Base-by-base conservation (phyloP, 176 grass and related monocot genomes). In the Ensete ventricosum region DNA sequence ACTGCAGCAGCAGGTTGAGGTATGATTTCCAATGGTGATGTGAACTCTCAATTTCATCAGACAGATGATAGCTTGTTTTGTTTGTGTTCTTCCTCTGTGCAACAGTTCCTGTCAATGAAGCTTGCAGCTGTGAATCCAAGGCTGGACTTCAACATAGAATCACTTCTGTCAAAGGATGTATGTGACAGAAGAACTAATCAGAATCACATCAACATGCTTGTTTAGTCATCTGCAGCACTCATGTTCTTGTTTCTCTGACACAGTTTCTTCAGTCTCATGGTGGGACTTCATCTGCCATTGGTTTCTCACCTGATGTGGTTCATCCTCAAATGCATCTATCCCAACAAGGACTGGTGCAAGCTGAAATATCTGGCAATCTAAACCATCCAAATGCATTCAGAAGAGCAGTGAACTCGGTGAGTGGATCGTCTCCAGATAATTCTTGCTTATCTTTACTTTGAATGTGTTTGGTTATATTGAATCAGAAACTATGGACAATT, bases 1-100 rank as follows among this genome's bases (percentile, higher is more conserved):
- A 60, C 66, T 99, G 48, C 96, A 99, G 81, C 82, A 88, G 89
- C 96, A 99, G 88, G 93, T 96, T n/a, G 93, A 96, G 93, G 93
- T 96, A 86, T 71, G 55, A 1, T 23, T 14, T n/a, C 11, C 6
- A 10, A 10, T n/a, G 13, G 23, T 12, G 13, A 11, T 9, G n/a
- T 65, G 9, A 24, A 27, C 9, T 27, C 63, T 6, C 14, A 4
- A 65, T 65, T 11, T 9, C 2, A 26, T 65, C 7, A 20, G 11
- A 1, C 21, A 26, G 14, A 26, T 10, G 9, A 26, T 65, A 9
- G 17, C 2, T 65, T 65, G 11, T 65, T n/a, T n/a, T 65, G 21
- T 20, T 62, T 67, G 34, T 60, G 64, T 52, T 5, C 3, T 48
- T 82, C 65, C 54, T 50, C 43, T 9, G 69, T 76, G 7, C 51